Base-by-base conservation (phyloP, 1,284 basidiomycete genomes). In the Malassezia sympodialis region DNA sequence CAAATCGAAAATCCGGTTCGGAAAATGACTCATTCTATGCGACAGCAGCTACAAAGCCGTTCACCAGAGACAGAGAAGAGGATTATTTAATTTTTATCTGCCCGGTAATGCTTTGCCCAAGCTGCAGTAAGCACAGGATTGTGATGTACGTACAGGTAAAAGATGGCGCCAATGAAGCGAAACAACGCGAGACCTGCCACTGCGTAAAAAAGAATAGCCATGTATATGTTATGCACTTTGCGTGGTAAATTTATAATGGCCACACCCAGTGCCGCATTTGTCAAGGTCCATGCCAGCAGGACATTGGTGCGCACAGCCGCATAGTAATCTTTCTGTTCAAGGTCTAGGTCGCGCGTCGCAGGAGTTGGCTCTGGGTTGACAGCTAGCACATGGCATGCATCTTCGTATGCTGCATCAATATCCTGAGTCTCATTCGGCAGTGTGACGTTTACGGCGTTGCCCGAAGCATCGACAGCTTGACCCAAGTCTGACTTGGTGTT, bases 271-370 rank as follows among this genome's bases (percentile, higher is more conserved):
- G 68, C 72, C 1, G 64, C 69, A 21, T 74, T 74, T 42, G 58
- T 65, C 45, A 74, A 47, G 24, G 63, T 83, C 84, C 90, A 93
- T 3, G 82, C 80, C 46, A 96, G 78, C 40, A 96, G 77, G 21
- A 90, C 88, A 76, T 91, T 93, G 11, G 90, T 94, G 56, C 90
- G 79, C 63, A 94, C 87, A 72, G 86, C 87, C 0, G 67, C 72
- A 55, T 77, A 77, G 52, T 72, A 68, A 48, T 59, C 71, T 41
- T 60, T 63, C 46, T 73, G 71, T 49, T 65, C 65, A 40, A 58
- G 55, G 10, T 71, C 69, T 17, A 52, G 51, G 35, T 73, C 70
- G 2, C 64, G 58, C n/a, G 44, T 30, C 2, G 44, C 27, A 31
- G 47, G 46, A 5, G 49, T 53, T 3, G 30, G 17, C 43, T 64